A percentile compares a stretch with the other conserved stretches of the same genome.
Conservation (phyloP, 768 basidiomycete species). For the Collybia nuda region DNA sequence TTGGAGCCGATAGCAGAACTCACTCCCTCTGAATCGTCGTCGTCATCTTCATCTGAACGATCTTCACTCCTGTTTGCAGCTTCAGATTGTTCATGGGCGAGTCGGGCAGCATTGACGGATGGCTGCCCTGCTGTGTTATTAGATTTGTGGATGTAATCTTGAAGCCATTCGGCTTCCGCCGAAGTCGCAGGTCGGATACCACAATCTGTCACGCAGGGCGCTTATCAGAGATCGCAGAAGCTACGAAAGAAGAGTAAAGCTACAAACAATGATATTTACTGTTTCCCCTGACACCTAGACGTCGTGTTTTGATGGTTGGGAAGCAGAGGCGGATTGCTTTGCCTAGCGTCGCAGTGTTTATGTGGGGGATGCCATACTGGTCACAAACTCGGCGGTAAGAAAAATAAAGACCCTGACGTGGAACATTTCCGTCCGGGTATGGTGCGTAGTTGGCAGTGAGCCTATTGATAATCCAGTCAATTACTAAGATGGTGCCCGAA, state of each 20-base stretch:
- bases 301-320: slow-evolving; percentile 92
- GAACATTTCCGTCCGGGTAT: slow-evolving; percentile 90
- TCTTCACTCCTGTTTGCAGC: slow-evolving; percentile 61
- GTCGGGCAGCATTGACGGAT: slow-evolving; percentile 72
- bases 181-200: slow-evolving; percentile 91
- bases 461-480: slow-evolving; percentile 39
- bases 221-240: slow-evolving; percentile 30
- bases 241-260: slow-evolving; percentile 29
- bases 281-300: slow-evolving; percentile 90
- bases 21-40: slow-evolving; percentile 78
- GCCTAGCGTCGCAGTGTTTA: slow-evolving; percentile 94
- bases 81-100: slow-evolving; percentile 71
- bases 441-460: slow-evolving; percentile 87
- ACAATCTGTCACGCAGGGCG: slow-evolving; percentile 65
- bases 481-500: slow-evolving; percentile 3
- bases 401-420: slow-evolving; percentile 91
- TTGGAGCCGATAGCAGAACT: slow-evolving; percentile 65
- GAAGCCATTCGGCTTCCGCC: slow-evolving; percentile 88
- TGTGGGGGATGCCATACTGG: slow-evolving; percentile 90
- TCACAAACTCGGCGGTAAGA: slow-evolving; percentile 91
- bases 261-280: slow-evolving; percentile 92
- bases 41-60: slow-evolving; percentile 81
- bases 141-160: slow-evolving; percentile 89
- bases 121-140: slow-evolving; percentile 82
- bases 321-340: slow-evolving; percentile 94